Evolutionary conservation across 2,329 filamentous ascomycete species (phyloP), one percentile per base, ranked within the genome.

Genomic region (Pyrenophora graminea): DNA sequence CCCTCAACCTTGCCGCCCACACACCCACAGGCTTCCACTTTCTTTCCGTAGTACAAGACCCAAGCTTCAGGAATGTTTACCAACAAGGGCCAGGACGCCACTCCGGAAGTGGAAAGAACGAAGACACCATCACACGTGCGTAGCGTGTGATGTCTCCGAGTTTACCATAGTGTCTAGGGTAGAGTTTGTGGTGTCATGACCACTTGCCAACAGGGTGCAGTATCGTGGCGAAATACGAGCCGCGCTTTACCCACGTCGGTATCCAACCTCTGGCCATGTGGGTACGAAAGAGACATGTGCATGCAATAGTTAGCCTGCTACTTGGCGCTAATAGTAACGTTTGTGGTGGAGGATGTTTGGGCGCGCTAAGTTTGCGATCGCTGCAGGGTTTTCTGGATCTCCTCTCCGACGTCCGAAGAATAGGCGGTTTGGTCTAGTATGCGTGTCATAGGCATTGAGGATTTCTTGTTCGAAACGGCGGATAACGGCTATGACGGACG

Each of bases 351-450:
- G 42, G 42, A 30, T 17, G 37, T 19, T 21, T 23, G 21, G 3
- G 12, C 33, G 23, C 1, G 30, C 45, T 47, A 39, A 39, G 10
- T 27, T n/a, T 13, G n/a, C 13, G 46, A 48, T 48, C 39, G 46
- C 46, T 19, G 23, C 46, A 48, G 45, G 44, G 37, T 47, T 10
- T 13, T 34, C 39, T 53, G 50, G 50, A 49, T 49, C 50, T 53
- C 50, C 50, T 40, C 45, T 45, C 50, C 45, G 45, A 49, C 45
- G 40, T 49, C 50, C 50, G 50, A 49, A 45, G 36, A 21, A 19
- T n/a, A 25, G 23, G 25, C 13, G 39, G 9, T 10, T 21, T 21
- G 19, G 19, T 21, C 9, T 8, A 38, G 13, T 48, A 37, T 44
- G 27, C 23, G 46, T 48, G 46, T 48, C 46, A 48, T 48, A 12